Percentiles rank a stretch among this genome's conserved stretches.
phyloP scores from a whole-genome alignment of 495 filamentous ascomycete species.

The Paragyromitra xinjiangensis region DNA sequence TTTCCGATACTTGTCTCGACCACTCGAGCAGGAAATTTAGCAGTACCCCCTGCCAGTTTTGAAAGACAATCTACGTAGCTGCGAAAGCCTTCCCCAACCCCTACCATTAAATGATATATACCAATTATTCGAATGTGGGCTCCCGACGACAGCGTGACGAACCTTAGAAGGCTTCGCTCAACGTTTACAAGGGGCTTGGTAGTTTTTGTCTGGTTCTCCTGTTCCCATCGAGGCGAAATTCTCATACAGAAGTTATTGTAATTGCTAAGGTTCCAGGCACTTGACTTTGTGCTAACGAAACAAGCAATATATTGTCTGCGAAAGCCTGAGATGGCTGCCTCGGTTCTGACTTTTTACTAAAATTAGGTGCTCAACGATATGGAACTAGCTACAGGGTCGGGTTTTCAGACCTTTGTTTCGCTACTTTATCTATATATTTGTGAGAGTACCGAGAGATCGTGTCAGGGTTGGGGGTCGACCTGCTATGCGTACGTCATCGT shows the following conservation, averaged over 20 bases:
- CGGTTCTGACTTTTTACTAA: background rate
- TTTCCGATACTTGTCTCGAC: too few relatives aligned
- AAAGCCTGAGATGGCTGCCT: background rate
- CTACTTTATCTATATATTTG: background rate
- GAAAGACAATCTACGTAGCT: background rate
- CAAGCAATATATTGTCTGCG: background rate
- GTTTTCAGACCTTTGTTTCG: too few relatives aligned
- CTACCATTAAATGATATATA: background rate
- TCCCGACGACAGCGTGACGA: too few relatives aligned
- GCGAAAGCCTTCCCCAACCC: background rate
- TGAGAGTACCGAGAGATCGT: background rate
- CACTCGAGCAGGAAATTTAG: too few relatives aligned
- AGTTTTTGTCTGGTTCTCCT: background rate
- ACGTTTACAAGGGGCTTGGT: background rate
- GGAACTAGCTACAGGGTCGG: background rate
- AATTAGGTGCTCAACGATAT: background rate
- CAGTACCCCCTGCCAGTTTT: background rate
- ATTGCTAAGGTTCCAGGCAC: background rate
- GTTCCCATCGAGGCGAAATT: background rate
- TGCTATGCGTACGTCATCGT: background rate
- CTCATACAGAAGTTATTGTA: background rate
- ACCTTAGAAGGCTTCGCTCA: too few relatives aligned
- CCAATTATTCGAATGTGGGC: background rate
- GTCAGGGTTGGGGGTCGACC: background rate
- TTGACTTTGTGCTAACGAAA: background rate